Evolutionary conservation across 148 eudicot species (phyloP).

Genomic region (Gaultheria prostrata): DNA sequence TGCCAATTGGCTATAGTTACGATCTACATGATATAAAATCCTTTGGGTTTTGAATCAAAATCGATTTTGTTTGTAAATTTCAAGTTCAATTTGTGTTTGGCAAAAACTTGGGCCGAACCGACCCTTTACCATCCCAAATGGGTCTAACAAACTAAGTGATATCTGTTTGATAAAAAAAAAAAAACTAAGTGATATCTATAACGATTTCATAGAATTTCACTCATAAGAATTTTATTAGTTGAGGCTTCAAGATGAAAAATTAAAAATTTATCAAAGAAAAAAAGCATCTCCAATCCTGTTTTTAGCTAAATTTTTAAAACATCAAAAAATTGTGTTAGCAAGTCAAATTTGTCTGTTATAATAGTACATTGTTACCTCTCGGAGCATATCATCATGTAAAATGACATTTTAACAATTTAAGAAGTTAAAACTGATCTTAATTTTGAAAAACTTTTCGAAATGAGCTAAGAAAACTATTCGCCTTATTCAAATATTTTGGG

Average conservation of each 20-base stretch:
- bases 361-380: too few species aligned
- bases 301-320: neutral
- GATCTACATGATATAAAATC: too few species aligned
- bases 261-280: neutral
- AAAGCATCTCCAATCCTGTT: neutral
- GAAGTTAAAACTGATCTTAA: neutral
- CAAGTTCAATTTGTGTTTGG: too few species aligned
- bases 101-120: too few species aligned
- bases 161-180: too few species aligned
- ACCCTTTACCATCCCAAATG: too few species aligned
- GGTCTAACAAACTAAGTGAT: too few species aligned
- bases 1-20: too few species aligned
- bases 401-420: neutral
- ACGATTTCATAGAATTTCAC: neutral
- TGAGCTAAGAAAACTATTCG: neutral
- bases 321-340: neutral
- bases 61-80: too few species aligned
- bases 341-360: neutral
- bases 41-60: too few species aligned
- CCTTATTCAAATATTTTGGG: too few species aligned
- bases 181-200: too few species aligned
- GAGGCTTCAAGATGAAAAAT: neutral
- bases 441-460: neutral
- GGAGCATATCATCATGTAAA: neutral
- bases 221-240: neutral